phyloP scores from a whole-genome alignment of 2,329 filamentous ascomycete species.

The Fusarium vanettenii region DNA sequence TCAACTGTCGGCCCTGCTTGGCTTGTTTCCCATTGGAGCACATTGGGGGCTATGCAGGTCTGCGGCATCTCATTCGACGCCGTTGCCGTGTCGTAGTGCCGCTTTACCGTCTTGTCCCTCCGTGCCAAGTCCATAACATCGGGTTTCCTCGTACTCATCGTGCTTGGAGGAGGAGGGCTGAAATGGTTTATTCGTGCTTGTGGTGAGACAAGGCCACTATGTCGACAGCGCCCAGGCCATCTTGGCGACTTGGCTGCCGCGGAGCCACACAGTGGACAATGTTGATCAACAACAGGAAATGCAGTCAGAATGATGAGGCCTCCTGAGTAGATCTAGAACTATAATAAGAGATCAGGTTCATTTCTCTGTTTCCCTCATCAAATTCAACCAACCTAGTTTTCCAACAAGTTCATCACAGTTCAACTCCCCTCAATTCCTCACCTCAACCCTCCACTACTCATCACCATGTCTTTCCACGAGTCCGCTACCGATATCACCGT shows the following conservation, averaged over 20 bases:
- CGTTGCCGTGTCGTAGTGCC: background rate
- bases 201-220: background rate
- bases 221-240: background rate
- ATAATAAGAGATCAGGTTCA: background rate
- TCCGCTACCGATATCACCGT: slow-evolving; percentile 58
- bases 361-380: background rate
- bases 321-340: background rate
- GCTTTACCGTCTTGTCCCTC: background rate
- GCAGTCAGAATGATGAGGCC: background rate
- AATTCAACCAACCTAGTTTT: background rate
- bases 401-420: background rate
- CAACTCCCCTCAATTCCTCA: background rate
- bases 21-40: background rate
- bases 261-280: background rate
- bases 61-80: background rate
- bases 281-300: background rate
- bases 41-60: background rate
- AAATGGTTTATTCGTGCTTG: background rate
- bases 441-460: background rate
- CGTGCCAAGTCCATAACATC: background rate
- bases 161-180: background rate
- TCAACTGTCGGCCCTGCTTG: background rate
- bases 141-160: background rate
- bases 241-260: background rate
- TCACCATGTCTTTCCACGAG: slow-evolving; percentile 55